phyloP scores from a whole-genome alignment of 2,329 filamentous ascomycete genomes.

The Epichloe sp. region DNA sequence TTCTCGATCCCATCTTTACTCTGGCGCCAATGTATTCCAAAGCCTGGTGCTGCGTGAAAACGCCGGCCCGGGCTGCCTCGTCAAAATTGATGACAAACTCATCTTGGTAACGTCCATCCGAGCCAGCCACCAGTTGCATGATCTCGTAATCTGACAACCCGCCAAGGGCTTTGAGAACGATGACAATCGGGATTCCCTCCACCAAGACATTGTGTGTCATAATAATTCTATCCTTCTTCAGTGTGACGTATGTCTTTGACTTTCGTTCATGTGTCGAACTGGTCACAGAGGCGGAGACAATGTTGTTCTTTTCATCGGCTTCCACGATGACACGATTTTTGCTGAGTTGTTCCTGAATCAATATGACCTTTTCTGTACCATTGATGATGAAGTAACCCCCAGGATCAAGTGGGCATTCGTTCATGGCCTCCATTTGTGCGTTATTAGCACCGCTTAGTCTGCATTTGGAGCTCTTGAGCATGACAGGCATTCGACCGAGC shows the following conservation, averaged over 20 bases:
- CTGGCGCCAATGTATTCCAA: conserved; percentile 81
- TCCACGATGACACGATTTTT: conserved; percentile 99
- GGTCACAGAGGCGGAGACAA: conserved; percentile 91
- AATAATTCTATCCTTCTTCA: conserved; percentile 86
- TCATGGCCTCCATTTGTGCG: conserved; percentile 77
- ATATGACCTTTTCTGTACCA: conserved; percentile 95
- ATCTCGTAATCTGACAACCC: conserved; percentile 94
- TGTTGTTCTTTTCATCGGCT: conserved; percentile 77
- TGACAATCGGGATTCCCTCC: conserved; percentile 89
- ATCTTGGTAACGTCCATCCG: conserved; percentile 81
- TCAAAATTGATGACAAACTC: conserved; percentile 94
- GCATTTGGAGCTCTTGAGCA: conserved; percentile 93
- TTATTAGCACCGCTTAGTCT: conserved; percentile 74
- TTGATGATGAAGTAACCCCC: conserved; percentile 99
- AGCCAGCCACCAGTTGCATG: conserved; percentile 76
- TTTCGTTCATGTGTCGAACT: conserved; percentile 97
- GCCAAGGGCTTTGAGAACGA: conserved; percentile 85
- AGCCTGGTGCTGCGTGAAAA: conserved; percentile 90
- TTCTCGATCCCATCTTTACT: conserved; percentile 73
- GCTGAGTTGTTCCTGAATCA: conserved; percentile 96
- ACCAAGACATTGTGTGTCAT: conserved; percentile 86
- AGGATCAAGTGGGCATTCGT: conserved; percentile 90
- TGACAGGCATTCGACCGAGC: conserved; percentile 87
- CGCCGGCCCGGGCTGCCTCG: conserved; percentile 67
- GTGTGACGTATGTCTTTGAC: conserved; percentile 89